Base-by-base conservation (phyloP, 106 monocot genomes). In the Acanthochlamys bracteata region DNA sequence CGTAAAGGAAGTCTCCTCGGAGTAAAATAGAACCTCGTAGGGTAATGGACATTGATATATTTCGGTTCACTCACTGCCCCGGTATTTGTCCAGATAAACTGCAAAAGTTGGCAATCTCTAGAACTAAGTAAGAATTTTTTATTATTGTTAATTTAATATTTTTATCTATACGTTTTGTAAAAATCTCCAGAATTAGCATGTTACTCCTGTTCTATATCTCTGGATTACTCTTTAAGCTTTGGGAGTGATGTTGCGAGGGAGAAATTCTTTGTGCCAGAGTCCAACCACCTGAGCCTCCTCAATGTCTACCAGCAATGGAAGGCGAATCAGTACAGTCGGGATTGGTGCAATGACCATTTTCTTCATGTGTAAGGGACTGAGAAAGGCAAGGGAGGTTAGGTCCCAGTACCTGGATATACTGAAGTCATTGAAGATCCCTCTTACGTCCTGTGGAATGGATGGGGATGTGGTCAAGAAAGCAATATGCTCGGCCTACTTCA, bases 251-350 rank as follows among this genome's bases (percentile, higher is more conserved):
- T 90, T 7, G 96, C 91, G n/a, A 84, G 96, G 49, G 96, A 96
- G 67, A 96, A 96, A 66, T 96, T 96, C 55, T 96, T 96, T 66
- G 96, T 96, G n/a, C 90, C 96, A 17, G 96, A 96, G 53, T 96
- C 96, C 4, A 90, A 96, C 60, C 96, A 96, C 76, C 65, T 96
- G 14, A 96, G 88, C 7, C 88, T 96, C 41, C 79, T 96, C 2
- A 91, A 96, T 55, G 96, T 91, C 1, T 96, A 96, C 68, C 82
- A 82, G 55, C 91, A 91, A 67, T 96, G 96, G 96, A 88, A 88
- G 64, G 53, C 82, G 17, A 88, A 96, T 57, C 77, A 79, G 41
- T 96, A 96, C 53, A 69, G 84, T 7, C 88, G 96, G 4, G 96
- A 88, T 60, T 96, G 96, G 96, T 96, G 96, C 60, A 96, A 88